phyloP scores from a whole-genome alignment of 1,284 basidiomycete species.

The Termitomyces sp. region DNA sequence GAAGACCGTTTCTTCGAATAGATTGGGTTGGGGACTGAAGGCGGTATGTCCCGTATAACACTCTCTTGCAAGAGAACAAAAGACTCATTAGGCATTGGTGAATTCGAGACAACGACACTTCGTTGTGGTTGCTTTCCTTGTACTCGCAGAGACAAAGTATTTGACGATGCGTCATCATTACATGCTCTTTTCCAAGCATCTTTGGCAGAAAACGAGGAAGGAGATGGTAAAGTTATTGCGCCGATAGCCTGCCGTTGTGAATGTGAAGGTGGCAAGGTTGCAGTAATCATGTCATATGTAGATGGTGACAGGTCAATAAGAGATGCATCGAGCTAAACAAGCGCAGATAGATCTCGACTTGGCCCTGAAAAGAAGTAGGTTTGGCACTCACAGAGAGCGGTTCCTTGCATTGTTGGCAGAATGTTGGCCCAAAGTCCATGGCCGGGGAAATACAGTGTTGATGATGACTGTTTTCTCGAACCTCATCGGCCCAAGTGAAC shows the following conservation, averaged over 20 bases:
- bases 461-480: too few relatives aligned
- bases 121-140: constrained; percentile 55
- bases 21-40: constrained; percentile 31
- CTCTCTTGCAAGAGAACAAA: constrained; percentile 89
- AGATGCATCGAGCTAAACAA: constrained; percentile 71
- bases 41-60: constrained; percentile 59
- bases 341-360: background rate
- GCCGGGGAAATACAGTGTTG: background rate
- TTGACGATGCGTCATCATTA: constrained; percentile 25
- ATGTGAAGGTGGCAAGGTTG: constrained; percentile 59
- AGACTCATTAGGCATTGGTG: constrained; percentile 67
- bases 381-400: constrained; percentile 60
- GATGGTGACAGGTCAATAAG: constrained; percentile 79
- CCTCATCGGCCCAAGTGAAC: too few relatives aligned
- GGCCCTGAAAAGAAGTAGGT: background rate
- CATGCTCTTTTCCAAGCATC: constrained; percentile 56
- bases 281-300: constrained; percentile 80
- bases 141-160: constrained; percentile 39
- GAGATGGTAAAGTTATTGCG: constrained; percentile 51
- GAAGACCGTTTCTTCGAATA: constrained; percentile 36
- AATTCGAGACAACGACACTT: constrained; percentile 20
- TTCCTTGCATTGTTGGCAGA: constrained; percentile 86
- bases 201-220: constrained; percentile 53
- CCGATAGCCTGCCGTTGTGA: constrained; percentile 39
- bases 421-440: constrained; percentile 49